phyloP scores from a whole-genome alignment of 139 green algal species.

The Micractinium conductrix region DNA sequence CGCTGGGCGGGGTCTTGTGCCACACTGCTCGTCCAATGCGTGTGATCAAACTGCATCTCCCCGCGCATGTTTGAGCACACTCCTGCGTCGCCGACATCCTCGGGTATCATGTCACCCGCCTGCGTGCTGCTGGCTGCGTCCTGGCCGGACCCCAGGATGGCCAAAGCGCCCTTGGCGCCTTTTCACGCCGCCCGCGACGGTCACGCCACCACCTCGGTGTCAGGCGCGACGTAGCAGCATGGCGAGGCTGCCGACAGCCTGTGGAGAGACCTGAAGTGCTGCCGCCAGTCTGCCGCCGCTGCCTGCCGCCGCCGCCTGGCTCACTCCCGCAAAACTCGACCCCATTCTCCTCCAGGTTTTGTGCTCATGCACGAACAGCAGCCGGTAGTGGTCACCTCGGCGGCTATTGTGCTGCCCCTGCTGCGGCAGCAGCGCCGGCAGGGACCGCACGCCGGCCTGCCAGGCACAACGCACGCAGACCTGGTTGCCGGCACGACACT shows the following conservation, averaged over 20 bases:
- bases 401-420: neutral
- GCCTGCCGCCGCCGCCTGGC: neutral
- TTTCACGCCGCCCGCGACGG: constrained; percentile 43
- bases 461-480: neutral
- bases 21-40: neutral
- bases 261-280: neutral
- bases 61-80: too few relatives aligned
- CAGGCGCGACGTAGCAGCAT: constrained; percentile 17
- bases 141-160: constrained; percentile 43
- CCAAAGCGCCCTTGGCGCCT: constrained; percentile 36
- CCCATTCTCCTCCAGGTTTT: neutral
- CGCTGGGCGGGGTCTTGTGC: neutral
- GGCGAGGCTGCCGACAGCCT: neutral
- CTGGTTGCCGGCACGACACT: constrained; percentile 6
- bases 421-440: constrained; percentile 11
- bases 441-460: neutral
- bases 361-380: neutral
- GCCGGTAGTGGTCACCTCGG: neutral
- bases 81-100: too few relatives aligned
- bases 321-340: neutral
- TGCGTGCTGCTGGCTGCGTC: constrained; percentile 28
- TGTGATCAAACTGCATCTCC: neutral
- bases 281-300: neutral
- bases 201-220: constrained; percentile 37
- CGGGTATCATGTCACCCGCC: neutral